Percentiles rank a stretch among this genome's conserved stretches.
Conservation (phyloP, 176 grass and related monocot genomes). For the Lolium perenne region DNA sequence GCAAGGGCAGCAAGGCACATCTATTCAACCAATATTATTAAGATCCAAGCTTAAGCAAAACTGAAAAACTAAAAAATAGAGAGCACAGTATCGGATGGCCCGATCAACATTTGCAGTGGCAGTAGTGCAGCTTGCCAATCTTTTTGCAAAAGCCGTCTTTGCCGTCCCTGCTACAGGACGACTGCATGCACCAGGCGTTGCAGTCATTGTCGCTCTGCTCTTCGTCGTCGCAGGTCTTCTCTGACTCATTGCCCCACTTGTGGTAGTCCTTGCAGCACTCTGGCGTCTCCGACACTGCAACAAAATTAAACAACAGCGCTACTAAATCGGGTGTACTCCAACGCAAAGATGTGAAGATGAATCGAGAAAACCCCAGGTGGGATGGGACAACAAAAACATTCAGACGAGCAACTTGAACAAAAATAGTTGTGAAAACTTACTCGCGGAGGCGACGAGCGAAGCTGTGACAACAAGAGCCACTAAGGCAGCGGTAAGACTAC, state of each 20-base stretch:
- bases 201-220: neutral
- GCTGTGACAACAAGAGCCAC: neutral
- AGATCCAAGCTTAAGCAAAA: no score
- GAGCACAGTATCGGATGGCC: no score
- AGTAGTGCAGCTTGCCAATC: neutral
- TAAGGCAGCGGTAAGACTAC: neutral
- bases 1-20: no score
- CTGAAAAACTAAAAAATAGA: no score
- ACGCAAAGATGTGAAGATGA: no score
- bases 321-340: no score
- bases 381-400: no score
- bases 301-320: neutral
- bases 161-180: neutral
- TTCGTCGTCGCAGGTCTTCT: neutral
- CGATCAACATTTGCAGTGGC: neutral
- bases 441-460: neutral
- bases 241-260: neutral
- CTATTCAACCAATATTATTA: no score
- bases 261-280: neutral
- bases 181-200: neutral
- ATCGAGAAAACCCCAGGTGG: no score
- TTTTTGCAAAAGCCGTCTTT: neutral
- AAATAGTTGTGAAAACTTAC: neutral
- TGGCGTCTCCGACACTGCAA: neutral
- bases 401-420: no score